Percentiles rank a stretch among this genome's conserved stretches.
Evolutionary conservation across 2,329 filamentous ascomycete genomes (phyloP).

Genomic region (Hyphodiscus sp.): DNA sequence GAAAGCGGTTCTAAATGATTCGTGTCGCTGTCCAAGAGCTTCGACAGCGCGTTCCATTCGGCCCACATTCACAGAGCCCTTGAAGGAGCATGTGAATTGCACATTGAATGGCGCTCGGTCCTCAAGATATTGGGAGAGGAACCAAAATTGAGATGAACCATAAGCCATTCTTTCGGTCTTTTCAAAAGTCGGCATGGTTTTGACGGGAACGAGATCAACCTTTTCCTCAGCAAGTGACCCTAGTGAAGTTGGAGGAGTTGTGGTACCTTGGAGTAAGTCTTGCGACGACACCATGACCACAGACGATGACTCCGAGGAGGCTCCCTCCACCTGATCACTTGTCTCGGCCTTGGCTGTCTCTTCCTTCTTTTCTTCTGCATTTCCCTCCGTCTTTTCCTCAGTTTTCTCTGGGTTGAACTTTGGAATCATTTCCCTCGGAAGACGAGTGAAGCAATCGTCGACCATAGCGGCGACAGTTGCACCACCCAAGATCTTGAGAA

Average conservation of each 20-base stretch:
- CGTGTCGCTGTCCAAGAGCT: not conserved
- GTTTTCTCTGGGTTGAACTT: no score
- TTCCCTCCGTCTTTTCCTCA: not conserved
- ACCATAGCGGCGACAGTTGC: conserved; percentile 6
- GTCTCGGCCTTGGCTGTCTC: not conserved
- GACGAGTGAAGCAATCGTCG: not conserved
- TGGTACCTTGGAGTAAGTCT: not conserved
- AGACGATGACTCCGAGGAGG: not conserved
- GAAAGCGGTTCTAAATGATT: not conserved
- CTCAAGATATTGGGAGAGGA: conserved; percentile 29
- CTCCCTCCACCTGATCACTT: not conserved
- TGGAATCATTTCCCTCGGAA: not conserved
- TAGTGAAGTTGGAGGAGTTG: not conserved
- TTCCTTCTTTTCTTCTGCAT: not conserved
- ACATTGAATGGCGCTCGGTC: conserved; percentile 37
- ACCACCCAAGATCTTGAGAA: conserved; percentile 16
- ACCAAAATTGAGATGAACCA: conserved; percentile 38
- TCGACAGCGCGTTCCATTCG: conserved; percentile 3
- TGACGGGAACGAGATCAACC: not conserved
- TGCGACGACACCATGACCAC: not conserved
- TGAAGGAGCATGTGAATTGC: conserved; percentile 15
- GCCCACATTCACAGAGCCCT: not conserved
- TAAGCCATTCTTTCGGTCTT: conserved; percentile 28
- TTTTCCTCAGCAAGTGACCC: not conserved
- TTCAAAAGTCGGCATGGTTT: not conserved